Percentiles rank a stretch among this genome's conserved stretches.
These are phyloP conservation scores for Debaryomyces robertsiae DNA, from an alignment of 1,139 yeast genomes.

Conservation along the genomic window DNA sequence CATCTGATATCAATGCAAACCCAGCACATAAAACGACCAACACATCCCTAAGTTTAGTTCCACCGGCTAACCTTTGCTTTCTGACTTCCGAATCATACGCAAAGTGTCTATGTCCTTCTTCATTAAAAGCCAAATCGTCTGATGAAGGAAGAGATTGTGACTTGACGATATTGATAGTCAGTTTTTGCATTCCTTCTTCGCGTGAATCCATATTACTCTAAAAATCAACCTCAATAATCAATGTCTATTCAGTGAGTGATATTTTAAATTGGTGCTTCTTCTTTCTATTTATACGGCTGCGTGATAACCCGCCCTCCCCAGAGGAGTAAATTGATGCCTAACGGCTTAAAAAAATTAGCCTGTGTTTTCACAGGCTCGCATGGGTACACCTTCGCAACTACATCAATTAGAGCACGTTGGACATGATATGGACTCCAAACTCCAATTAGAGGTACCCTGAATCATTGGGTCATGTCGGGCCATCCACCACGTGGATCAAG, in stretches of 20 bases:
- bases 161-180: slow-evolving; percentile 4
- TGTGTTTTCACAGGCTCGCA: background rate
- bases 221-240: too few species aligned
- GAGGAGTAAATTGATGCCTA: background rate
- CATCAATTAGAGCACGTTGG: background rate
- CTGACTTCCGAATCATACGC: slow-evolving; percentile 40
- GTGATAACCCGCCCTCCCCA: background rate
- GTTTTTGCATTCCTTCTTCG: slow-evolving; percentile 2
- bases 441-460: too few species aligned
- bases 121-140: background rate
- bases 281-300: background rate
- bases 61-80: slow-evolving; percentile 31
- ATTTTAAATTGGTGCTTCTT: background rate
- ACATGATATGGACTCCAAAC: too few species aligned
- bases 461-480: background rate
- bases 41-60: slow-evolving; percentile 32
- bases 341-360: background rate
- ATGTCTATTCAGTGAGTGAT: background rate
- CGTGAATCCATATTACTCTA: background rate
- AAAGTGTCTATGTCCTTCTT: slow-evolving; percentile 19
- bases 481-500: background rate
- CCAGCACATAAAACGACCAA: slow-evolving; percentile 48
- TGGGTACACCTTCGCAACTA: background rate
- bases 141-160: slow-evolving; percentile 5
- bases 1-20: slow-evolving; percentile 55